phyloP scores from a whole-genome alignment of 129 eudicot species.

The Ambrosia artemisiifolia region DNA sequence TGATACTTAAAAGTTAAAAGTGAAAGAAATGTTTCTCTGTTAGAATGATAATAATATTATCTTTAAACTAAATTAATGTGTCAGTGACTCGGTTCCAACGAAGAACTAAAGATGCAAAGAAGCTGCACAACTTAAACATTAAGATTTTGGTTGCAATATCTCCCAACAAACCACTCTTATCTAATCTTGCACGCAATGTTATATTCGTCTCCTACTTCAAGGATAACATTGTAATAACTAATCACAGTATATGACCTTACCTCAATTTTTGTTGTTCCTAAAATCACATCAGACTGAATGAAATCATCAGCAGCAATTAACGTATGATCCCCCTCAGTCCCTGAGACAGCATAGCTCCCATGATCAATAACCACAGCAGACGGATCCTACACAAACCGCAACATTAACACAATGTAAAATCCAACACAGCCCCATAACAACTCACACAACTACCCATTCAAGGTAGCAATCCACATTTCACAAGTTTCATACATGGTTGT shows the following conservation, averaged over 20 bases:
- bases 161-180: background rate
- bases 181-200: background rate
- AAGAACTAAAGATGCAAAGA: too few relatives aligned
- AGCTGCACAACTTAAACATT: background rate
- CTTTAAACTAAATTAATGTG: background rate
- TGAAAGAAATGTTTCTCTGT: background rate
- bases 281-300: constrained; percentile 42
- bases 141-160: background rate
- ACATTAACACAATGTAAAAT: background rate
- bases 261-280: constrained; percentile 50
- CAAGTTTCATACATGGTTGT: background rate
- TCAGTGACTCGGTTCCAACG: background rate
- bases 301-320: constrained; percentile 53
- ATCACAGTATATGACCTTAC: constrained; percentile 29
- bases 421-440: background rate
- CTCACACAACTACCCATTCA: background rate
- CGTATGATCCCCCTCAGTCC: constrained; percentile 53
- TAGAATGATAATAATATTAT: background rate
- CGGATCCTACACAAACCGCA: constrained; percentile 29
- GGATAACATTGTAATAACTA: background rate
- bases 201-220: background rate
- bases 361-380: constrained; percentile 57
- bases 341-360: constrained; percentile 50
- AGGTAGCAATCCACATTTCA: constrained; percentile 3
- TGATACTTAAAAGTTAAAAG: too few relatives aligned